These are phyloP conservation scores for Pythium myriotylum DNA, from an alignment of 352 stramenopile species.

Conservation along the genomic window DNA sequence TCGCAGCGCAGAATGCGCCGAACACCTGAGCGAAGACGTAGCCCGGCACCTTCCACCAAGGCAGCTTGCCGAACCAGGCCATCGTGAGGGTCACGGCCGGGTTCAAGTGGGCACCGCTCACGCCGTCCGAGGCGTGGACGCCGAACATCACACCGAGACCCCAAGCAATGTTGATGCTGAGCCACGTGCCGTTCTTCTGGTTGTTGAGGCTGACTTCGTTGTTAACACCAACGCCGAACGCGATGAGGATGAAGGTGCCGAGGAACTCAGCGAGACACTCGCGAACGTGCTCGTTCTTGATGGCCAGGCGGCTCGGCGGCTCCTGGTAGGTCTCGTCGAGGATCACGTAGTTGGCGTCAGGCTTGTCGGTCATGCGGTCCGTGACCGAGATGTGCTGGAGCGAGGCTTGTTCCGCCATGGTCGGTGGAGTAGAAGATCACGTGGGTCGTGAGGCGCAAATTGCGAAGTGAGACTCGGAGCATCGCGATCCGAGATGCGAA, in stretches of 20 bases:
- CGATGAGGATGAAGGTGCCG: constrained; percentile 60
- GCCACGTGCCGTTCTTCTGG: constrained; percentile 57
- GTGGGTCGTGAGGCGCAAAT: too few relatives aligned
- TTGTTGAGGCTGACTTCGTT: constrained; percentile 60
- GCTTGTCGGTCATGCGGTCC: constrained; percentile 15
- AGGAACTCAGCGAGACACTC: constrained; percentile 72
- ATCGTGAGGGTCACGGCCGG: constrained; percentile 60
- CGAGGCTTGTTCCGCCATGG: constrained; percentile 16
- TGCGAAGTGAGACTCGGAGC: too few relatives aligned
- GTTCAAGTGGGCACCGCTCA: constrained; percentile 71
- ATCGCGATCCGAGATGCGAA: too few relatives aligned
- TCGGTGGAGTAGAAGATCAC: background rate
- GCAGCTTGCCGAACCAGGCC: constrained; percentile 46
- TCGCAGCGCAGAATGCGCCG: constrained; percentile 45
- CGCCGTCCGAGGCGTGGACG: constrained; percentile 55
- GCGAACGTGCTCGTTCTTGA: constrained; percentile 35
- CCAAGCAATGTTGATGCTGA: constrained; percentile 75
- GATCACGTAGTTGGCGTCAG: constrained; percentile 7
- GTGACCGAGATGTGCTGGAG: constrained; percentile 10
- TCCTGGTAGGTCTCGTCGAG: background rate
- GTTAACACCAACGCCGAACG: constrained; percentile 67
- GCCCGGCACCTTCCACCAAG: constrained; percentile 55
- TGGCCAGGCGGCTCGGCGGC: constrained; percentile 5
- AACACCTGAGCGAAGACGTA: constrained; percentile 51
- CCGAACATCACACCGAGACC: constrained; percentile 74